These are phyloP conservation scores for Spizellomyces punctatus DNA, from an alignment of 192 early-diverging fungal species.

Conservation along the genomic window DNA sequence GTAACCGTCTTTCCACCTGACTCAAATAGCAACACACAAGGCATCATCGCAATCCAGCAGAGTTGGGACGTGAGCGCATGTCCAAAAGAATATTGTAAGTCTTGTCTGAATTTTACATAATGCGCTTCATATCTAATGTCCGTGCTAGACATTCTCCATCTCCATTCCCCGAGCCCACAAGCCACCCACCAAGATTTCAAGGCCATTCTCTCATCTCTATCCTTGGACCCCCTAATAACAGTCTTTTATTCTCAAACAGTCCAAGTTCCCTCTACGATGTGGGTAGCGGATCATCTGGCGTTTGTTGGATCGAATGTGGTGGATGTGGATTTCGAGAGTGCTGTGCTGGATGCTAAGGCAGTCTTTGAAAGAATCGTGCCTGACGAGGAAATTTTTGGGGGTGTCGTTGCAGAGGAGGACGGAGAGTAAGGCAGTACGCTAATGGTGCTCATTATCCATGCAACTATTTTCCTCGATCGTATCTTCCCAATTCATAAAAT, in stretches of 20 bases:
- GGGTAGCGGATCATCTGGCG: not conserved
- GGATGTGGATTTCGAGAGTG: conserved; percentile 12
- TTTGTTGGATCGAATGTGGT: not conserved
- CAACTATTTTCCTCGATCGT: no score
- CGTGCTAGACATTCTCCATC: conserved; percentile 11
- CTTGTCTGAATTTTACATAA: not conserved
- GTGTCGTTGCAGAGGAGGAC: not conserved
- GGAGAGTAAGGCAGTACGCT: not conserved
- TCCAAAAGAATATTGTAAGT: conserved; percentile 21
- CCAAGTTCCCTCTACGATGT: not conserved
- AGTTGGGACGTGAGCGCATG: conserved; percentile 24
- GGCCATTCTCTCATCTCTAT: not conserved
- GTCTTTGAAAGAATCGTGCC: conserved; percentile 10
- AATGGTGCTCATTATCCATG: no score
- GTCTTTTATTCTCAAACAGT: not conserved
- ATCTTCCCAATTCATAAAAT: no score
- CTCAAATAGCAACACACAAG: conserved; percentile 12
- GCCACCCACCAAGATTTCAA: not conserved
- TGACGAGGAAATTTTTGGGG: conserved; percentile 3
- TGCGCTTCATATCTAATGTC: not conserved
- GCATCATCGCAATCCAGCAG: conserved; percentile 11
- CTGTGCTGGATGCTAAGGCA: not conserved
- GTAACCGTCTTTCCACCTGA: conserved; percentile 27
- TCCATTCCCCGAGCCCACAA: not conserved
- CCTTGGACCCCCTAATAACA: not conserved